Evolutionary conservation across 768 basidiomycete genomes (phyloP), one percentile per base, ranked within the genome.

Genomic region (Auriculariales sp.): DNA sequence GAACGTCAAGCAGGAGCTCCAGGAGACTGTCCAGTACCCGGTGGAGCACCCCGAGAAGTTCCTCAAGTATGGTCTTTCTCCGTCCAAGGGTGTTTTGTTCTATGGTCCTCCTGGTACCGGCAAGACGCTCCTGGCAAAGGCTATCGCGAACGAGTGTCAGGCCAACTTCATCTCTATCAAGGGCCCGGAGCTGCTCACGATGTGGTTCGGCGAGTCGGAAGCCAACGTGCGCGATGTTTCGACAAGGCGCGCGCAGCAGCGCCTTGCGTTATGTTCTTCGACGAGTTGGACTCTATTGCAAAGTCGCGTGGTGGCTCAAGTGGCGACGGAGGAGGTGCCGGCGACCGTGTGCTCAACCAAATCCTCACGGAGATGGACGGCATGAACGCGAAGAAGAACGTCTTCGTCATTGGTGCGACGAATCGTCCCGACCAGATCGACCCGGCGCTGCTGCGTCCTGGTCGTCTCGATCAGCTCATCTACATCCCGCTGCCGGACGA

Each of bases 151-250:
- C 64, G 95, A 98, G 73, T 98, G 94, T 63, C 93, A 98, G 64
- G 94, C 95, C 69, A 99, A 98, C 74, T 98, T 98, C 62, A 97
- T 98, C 71, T 88, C 83, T 54, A 95, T 98, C 77, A 99, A 99
- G 81, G 94, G 95, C 56, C 94, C 94, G 54, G 95, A 97, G 68
- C 74, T 97, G 35, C 80, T 98, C 35, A 99, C 93, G 4, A 98
- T 98, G 94, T 99, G 95, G 92, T 98, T 99, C 68, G 95, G 95
- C 80, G 95, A 99, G 75, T 98, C 94, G 4, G 95, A 99, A 71
- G 95, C 94, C 56, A 99, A 99, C 61, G 95, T 99, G 54, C 90
- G 95, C 58, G 94, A 98, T 58, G 91, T 98, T 99, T 99, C 67
- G 95, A 99, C 78, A 98, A 98, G 70, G 95, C 95, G 28, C 89